Percentiles rank a stretch among this genome's conserved stretches.
Conservation (phyloP, 2,329 filamentous ascomycete species). For the Nigrograna mackinnonii region DNA sequence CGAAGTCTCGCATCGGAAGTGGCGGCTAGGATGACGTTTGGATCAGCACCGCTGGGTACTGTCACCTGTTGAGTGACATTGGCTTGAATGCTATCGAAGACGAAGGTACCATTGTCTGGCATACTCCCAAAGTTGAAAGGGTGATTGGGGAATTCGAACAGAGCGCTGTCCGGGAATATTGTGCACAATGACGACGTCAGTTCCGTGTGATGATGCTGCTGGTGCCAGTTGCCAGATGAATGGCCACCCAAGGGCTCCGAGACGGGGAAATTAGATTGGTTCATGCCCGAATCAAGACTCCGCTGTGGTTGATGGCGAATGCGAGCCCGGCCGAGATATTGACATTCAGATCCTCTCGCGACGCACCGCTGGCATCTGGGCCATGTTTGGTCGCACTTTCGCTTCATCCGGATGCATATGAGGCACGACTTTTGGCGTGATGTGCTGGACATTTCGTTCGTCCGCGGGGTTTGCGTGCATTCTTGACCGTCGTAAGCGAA, state of each 20-base stretch:
- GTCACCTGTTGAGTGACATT: slow-evolving; percentile 2
- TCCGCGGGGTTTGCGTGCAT: background rate
- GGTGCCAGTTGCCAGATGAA: background rate
- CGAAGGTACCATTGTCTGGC: background rate
- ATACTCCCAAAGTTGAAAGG: slow-evolving; percentile 11
- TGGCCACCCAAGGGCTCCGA: background rate
- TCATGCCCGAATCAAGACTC: background rate
- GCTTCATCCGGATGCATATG: slow-evolving; percentile 15
- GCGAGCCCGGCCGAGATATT: slow-evolving; percentile 11
- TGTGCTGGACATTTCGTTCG: background rate
- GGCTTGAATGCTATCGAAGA: slow-evolving; percentile 1
- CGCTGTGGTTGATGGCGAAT: background rate
- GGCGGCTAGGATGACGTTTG: background rate
- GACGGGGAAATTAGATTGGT: background rate
- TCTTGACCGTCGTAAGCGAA: background rate
- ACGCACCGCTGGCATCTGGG: slow-evolving; percentile 17
- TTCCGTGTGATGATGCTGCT: background rate
- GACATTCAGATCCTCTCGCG: slow-evolving; percentile 11
- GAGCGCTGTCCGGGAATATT: slow-evolving; percentile 2
- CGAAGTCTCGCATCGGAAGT: slow-evolving; percentile 1
- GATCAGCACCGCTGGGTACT: background rate
- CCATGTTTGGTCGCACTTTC: slow-evolving; percentile 14
- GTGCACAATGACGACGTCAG: background rate
- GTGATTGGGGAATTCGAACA: slow-evolving; percentile 13
- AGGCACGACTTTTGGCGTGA: slow-evolving; percentile 18